Evolutionary conservation across 495 filamentous ascomycete species (phyloP), one percentile per base, ranked within the genome.

Genomic region (Xylaria telfairii): DNA sequence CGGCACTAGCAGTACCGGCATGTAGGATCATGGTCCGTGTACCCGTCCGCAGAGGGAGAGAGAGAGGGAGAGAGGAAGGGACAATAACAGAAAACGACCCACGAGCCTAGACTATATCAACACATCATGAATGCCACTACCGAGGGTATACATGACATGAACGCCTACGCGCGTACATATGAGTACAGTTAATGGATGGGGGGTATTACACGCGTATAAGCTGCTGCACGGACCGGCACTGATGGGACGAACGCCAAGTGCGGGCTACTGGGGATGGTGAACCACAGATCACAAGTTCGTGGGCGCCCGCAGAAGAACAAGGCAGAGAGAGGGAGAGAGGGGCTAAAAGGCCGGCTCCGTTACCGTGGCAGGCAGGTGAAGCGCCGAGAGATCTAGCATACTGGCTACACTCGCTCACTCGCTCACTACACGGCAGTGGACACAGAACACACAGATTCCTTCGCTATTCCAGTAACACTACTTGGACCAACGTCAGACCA

Each of bases 241-340:
- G n/a, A 1, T 5, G 42, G 59, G 54, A 32, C 2, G 54, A 47
- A 59, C 39, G 68, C 46, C 57, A 62, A 53, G 32, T 26, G 41
- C 57, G 59, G n/a, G 17, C 21, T 66, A 24, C 64, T 66, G 64
- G 64, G 64, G 54, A 54, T 54, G 34, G 32, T 7, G 64, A 66
- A 66, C 64, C 64, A 54, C 32, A 19, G 30, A 66, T 66, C 19
- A 21, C 19, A 54, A 26, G 47, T 66, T 41, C 8, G 30, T 54
- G 64, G 64, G 32, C 28, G 47, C 8, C 64, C 34, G 47, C 64
- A 54, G 64, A 66, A 66, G 64, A 54, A 66, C 64, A 66, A 28
- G 34, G 46, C 64, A 66, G 47, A 49, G 28, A 6, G n/a, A n/a
- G n/a, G n/a, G n/a, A n/a, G n/a, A n/a, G n/a, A n/a, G n/a, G n/a